Base-by-base conservation (phyloP, 768 basidiomycete species). In the Agrocybe pediades region DNA sequence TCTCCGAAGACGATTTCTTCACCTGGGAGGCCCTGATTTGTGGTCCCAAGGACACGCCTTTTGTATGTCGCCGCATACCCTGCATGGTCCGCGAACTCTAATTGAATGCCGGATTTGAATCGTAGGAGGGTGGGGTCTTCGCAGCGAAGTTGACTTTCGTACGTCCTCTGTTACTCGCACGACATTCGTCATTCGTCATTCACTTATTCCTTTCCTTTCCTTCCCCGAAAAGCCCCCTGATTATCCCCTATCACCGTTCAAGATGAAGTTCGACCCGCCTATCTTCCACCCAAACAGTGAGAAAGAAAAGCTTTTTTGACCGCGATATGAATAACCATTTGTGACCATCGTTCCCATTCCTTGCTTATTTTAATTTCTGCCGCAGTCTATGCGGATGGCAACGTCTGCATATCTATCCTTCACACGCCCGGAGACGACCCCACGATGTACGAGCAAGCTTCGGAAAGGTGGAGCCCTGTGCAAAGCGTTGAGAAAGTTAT, bases 211-310 rank as follows among this genome's bases (percentile, higher is more conserved):
- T 26, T 21, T 19, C 50, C 23, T 26, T 42, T 45, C 55, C 24
- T 42, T 43, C 39, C 43, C 42, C 20, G 51, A 27, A 33, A 49
- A 94, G 93, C 95, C 95, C 0, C 68, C 80, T 33, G 97, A 99
- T 67, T 99, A 99, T 72, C 97, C 97, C 26, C 75, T 99, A 64
- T 96, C 92, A 48, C 97, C 97, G 17, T 98, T 98, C 86, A 98
- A 95, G 76, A 98, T 99, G 97, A 93, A 84, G 65, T 99, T 99
- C 64, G 95, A 98, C 41, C 97, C 97, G 2, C 95, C 96, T 2
- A 70, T 99, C 51, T 91, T 98, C 72, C 97, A 99, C 72, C 97
- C 97, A 16, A 99, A 99, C 69, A 90, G 97, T 96, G 61, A 71
- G 90, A 25, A 26, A 17, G 25, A 29, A 46, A 26, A 43, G 25